phyloP scores from a whole-genome alignment of 495 filamentous ascomycete genomes.

The Choiromyces venosus region DNA sequence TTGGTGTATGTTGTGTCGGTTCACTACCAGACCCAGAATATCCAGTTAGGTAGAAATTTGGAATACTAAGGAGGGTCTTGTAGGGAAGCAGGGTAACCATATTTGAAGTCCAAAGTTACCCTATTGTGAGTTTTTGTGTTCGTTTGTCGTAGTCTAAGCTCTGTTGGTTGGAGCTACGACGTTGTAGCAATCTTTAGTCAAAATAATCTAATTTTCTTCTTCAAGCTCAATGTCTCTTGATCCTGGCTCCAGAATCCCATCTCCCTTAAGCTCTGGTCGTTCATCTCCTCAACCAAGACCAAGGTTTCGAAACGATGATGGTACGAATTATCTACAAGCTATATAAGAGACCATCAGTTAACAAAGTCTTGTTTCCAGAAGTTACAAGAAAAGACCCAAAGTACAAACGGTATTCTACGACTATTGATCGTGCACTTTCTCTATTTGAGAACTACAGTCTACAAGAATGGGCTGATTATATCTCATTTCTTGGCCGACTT shows the following conservation, averaged over 20 bases:
- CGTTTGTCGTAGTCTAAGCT: background rate
- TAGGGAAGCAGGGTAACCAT: background rate
- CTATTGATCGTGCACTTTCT: conserved; percentile 78
- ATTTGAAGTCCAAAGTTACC: background rate
- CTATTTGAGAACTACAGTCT: conserved; percentile 80
- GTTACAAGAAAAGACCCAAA: conserved; percentile 75
- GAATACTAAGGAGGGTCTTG: background rate
- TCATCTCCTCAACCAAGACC: conserved; percentile 60
- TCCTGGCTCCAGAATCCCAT: conserved; percentile 60
- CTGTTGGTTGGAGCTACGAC: background rate
- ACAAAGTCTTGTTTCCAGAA: conserved; percentile 48
- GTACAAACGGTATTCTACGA: conserved; percentile 83
- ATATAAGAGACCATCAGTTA: conserved; percentile 9
- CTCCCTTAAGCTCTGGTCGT: conserved; percentile 71
- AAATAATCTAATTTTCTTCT: background rate
- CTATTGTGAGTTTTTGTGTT: background rate
- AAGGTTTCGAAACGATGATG: conserved; percentile 49
- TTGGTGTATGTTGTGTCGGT: background rate
- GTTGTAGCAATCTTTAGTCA: background rate
- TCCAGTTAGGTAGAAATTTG: background rate
- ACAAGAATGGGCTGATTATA: conserved; percentile 99
- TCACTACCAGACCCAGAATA: background rate
- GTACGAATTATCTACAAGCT: conserved; percentile 39
- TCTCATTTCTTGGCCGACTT: conserved; percentile 86
- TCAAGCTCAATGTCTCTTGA: conserved; percentile 63